These are phyloP conservation scores for Scleromitrula shiraiana DNA, from an alignment of 2,329 filamentous ascomycete species.

Conservation along the genomic window DNA sequence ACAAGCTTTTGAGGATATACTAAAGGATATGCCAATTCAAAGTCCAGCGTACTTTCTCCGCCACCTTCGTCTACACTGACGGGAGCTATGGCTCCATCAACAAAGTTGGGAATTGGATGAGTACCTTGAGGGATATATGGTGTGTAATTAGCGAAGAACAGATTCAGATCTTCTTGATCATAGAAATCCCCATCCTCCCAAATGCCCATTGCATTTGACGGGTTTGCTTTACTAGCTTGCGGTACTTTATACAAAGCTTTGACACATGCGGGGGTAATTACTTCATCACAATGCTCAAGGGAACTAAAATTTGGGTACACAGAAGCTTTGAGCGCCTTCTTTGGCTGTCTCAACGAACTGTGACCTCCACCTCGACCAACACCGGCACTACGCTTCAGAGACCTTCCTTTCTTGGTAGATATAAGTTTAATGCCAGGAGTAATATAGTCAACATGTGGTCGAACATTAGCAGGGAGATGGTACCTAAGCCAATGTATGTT, in stretches of 20 bases:
- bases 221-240: constrained; percentile 27
- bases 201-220: constrained; percentile 43
- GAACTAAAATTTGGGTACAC: constrained; percentile 4
- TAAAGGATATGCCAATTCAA: constrained; percentile 38
- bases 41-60: constrained; percentile 31
- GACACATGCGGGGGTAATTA: constrained; percentile 50
- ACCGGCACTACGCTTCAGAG: neutral
- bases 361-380: neutral
- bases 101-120: constrained; percentile 23
- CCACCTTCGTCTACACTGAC: constrained; percentile 9
- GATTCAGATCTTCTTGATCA: constrained; percentile 30
- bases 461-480: constrained; percentile 34
- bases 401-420: constrained; percentile 33
- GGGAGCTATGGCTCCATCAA: constrained; percentile 28
- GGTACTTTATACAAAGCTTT: constrained; percentile 44
- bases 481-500: constrained; percentile 17
- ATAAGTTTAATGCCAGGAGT: constrained; percentile 29
- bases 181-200: constrained; percentile 42
- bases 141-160: constrained; percentile 39
- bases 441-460: constrained; percentile 32
- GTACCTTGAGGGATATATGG: constrained; percentile 29
- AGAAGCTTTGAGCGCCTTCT: neutral
- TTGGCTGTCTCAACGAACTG: neutral
- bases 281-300: constrained; percentile 37
- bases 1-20: constrained; percentile 41